A percentile compares a stretch with the other conserved stretches of the same genome.
These are phyloP conservation scores for Phialocephala sp. DNA, from an alignment of 2,329 filamentous ascomycete genomes.

Conservation along the genomic window DNA sequence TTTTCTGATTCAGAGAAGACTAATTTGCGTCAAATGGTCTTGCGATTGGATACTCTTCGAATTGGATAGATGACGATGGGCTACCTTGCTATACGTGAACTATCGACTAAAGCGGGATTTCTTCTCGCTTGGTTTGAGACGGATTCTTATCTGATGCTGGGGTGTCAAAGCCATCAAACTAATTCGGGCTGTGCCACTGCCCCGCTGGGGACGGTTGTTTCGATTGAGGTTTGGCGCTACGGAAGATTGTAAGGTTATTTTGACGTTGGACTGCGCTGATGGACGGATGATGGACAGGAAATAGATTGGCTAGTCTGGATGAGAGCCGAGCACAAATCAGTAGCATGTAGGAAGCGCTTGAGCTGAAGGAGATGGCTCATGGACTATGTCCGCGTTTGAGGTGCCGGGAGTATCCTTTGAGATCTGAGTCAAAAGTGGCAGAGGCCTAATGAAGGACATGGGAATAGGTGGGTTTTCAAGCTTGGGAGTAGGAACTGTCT, in stretches of 20 bases:
- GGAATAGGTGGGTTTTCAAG: background rate
- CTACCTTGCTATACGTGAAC: background rate
- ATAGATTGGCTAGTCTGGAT: background rate
- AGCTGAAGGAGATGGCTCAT: background rate
- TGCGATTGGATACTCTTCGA: constrained; percentile 21
- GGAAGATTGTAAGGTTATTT: constrained; percentile 1
- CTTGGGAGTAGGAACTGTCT: background rate
- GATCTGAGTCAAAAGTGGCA: background rate
- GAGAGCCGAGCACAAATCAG: constrained; percentile 10
- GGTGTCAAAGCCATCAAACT: background rate
- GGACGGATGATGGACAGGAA: background rate
- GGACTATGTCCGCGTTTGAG: constrained; percentile 4
- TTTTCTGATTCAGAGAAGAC: constrained; percentile 27
- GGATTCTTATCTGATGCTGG: constrained; percentile 11
- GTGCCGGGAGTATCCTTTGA: constrained; percentile 9
- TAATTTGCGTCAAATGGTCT: constrained; percentile 1
- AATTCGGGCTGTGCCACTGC: background rate
- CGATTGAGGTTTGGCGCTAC: constrained; percentile 11
- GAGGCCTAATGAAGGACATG: background rate
- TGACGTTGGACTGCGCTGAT: background rate
- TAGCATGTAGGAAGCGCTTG: background rate
- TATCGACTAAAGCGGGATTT: background rate
- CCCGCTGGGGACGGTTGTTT: background rate
- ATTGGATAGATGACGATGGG: background rate
- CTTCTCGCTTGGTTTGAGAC: constrained; percentile 10